Evolutionary conservation across 495 filamentous ascomycete species (phyloP).

Genomic region (Tuber brumale): DNA sequence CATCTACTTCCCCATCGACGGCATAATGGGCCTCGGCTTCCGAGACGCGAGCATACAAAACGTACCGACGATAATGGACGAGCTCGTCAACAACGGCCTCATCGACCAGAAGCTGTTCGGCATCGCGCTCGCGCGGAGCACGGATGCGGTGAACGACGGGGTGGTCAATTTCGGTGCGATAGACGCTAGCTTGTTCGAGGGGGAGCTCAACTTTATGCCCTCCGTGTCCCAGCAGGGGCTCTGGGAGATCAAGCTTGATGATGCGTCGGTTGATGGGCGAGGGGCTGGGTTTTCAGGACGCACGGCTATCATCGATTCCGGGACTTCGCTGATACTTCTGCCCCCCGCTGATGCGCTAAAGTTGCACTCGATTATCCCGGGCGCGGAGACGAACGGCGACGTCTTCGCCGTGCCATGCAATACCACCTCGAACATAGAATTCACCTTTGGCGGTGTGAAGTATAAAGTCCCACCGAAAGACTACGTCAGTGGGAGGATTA

Average conservation of each 20-base stretch:
- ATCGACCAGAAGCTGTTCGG: slow-evolving; percentile 61
- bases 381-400: slow-evolving; percentile 49
- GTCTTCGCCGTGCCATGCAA: slow-evolving; percentile 65
- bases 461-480: slow-evolving; percentile 63
- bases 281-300: slow-evolving; percentile 48
- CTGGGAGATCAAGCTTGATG: slow-evolving; percentile 67
- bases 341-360: slow-evolving; percentile 57
- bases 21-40: slow-evolving; percentile 73
- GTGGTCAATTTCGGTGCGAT: slow-evolving; percentile 68
- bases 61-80: slow-evolving; percentile 58
- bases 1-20: slow-evolving; percentile 69
- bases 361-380: slow-evolving; percentile 61
- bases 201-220: slow-evolving; percentile 58
- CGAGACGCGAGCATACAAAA: slow-evolving; percentile 44
- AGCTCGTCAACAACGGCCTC: slow-evolving; percentile 52
- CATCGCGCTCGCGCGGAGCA: slow-evolving; percentile 57
- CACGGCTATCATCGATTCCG: slow-evolving; percentile 70
- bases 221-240: slow-evolving; percentile 44
- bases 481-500: slow-evolving; percentile 53
- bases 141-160: slow-evolving; percentile 61
- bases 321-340: slow-evolving; percentile 67
- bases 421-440: slow-evolving; percentile 50
- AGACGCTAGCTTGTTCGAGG: slow-evolving; percentile 59
- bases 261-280: slow-evolving; percentile 54
- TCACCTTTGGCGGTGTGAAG: slow-evolving; percentile 54